phyloP scores from a whole-genome alignment of 1,284 basidiomycete genomes.

The Ganoderma sinense region DNA sequence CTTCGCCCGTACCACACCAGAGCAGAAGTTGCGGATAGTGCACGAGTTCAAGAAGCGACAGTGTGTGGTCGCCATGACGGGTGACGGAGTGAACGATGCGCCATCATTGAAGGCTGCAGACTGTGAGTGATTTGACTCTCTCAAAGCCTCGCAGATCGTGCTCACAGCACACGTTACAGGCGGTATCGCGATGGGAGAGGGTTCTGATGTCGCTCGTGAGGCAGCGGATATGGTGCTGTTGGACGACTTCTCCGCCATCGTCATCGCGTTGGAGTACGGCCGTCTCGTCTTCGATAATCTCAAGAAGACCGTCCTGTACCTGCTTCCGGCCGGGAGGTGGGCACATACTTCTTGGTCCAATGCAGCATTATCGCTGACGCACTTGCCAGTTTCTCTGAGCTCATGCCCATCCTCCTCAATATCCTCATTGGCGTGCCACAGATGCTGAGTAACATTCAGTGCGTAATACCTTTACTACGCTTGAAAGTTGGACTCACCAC shows the following conservation, averaged over 20 bases:
- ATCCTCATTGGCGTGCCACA: constrained; percentile 54
- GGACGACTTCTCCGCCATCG: constrained; percentile 55
- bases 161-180: constrained; percentile 32
- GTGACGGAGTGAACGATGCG: constrained; percentile 76
- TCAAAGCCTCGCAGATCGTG: not conserved
- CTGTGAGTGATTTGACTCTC: constrained; percentile 13
- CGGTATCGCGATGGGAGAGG: constrained; percentile 59
- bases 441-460: constrained; percentile 59
- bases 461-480: constrained; percentile 6
- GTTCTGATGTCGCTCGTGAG: constrained; percentile 55
- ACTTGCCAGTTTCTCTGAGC: constrained; percentile 59
- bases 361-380: not conserved
- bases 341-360: not conserved
- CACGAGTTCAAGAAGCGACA: constrained; percentile 59
- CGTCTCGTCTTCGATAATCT: constrained; percentile 75
- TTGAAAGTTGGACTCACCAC: not conserved
- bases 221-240: constrained; percentile 56
- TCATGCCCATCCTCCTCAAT: constrained; percentile 70
- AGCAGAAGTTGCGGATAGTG: constrained; percentile 78
- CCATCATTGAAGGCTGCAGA: constrained; percentile 64
- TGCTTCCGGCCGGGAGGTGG: constrained; percentile 55
- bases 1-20: constrained; percentile 75
- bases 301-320: constrained; percentile 56
- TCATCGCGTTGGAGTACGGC: constrained; percentile 55
- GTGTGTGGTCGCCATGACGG: constrained; percentile 59